Evolutionary conservation across 2,329 filamentous ascomycete genomes (phyloP).

Genomic region (Arthrobotrys musiformis): DNA sequence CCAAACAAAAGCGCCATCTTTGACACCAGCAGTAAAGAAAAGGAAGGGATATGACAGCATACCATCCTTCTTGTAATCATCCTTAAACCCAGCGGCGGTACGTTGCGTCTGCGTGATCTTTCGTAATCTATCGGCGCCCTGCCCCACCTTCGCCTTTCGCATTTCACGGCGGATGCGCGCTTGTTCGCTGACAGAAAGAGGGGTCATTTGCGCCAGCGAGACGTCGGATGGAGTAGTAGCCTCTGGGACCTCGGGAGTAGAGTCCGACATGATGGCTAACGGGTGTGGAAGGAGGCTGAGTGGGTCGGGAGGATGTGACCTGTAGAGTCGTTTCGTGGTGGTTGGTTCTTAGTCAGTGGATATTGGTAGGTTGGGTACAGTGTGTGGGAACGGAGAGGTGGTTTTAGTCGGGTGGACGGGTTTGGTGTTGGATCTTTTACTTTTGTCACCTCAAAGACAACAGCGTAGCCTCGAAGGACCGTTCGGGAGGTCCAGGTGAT

Average conservation of each 20-base stretch:
- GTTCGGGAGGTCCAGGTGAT: constrained; percentile 21
- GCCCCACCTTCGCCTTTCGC: constrained; percentile 80
- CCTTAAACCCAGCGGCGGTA: constrained; percentile 51
- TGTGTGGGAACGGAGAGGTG: background rate
- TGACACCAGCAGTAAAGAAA: constrained; percentile 3
- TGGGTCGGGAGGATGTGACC: constrained; percentile 3
- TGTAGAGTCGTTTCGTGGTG: background rate
- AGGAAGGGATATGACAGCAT: constrained; percentile 10
- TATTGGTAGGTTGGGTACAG: no score
- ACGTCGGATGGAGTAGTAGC: constrained; percentile 44
- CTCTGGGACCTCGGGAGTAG: constrained; percentile 44
- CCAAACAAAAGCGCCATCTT: constrained; percentile 15
- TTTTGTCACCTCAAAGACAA: constrained; percentile 15
- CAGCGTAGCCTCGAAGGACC: constrained; percentile 1
- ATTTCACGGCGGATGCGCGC: constrained; percentile 81
- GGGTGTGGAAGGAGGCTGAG: background rate
- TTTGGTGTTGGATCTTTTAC: constrained; percentile 14
- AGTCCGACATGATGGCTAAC: constrained; percentile 36
- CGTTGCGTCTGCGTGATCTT: constrained; percentile 71
- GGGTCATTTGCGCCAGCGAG: constrained; percentile 56
- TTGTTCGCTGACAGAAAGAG: constrained; percentile 68
- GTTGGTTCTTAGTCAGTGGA: background rate
- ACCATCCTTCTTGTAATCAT: constrained; percentile 55
- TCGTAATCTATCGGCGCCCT: constrained; percentile 76
- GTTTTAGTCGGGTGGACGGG: constrained; percentile 2